Conservation (phyloP, 306 rosid species). For the Acmispon strigosus region DNA sequence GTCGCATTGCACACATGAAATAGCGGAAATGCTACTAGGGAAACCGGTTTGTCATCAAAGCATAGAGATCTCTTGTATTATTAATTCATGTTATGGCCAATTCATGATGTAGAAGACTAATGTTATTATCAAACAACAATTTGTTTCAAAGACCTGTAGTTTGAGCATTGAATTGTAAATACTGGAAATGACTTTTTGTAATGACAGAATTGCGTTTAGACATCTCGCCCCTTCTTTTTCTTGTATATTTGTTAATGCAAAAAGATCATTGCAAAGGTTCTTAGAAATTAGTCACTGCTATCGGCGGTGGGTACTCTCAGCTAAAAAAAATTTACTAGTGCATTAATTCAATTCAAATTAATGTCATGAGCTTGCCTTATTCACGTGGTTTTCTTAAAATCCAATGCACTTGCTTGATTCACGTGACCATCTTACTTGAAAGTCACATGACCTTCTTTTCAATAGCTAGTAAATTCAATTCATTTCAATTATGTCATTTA, state of each 20-base stretch:
- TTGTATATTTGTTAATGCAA: background rate
- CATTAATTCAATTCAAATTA: too few relatives aligned
- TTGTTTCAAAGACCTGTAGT: conserved; percentile 14
- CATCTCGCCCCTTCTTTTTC: background rate
- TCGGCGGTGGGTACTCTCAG: too few relatives aligned
- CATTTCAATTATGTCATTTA: too few relatives aligned
- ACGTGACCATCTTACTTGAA: too few relatives aligned
- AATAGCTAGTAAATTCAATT: too few relatives aligned
- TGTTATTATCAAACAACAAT: conserved; percentile 12
- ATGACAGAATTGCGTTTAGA: conserved; percentile 3
- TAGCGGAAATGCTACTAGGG: conserved; percentile 3
- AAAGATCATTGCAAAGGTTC: background rate
- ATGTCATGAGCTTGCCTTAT: too few relatives aligned
- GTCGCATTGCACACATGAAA: background rate
- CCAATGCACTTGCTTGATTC: too few relatives aligned
- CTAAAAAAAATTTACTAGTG: too few relatives aligned
- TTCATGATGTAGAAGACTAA: conserved; percentile 6
- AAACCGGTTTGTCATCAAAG: background rate
- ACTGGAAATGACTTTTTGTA: background rate
- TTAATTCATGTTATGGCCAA: conserved; percentile 1
- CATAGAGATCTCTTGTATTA: conserved; percentile 18
- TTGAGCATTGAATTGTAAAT: conserved; percentile 30
- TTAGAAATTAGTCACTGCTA: too few relatives aligned
- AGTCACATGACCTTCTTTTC: too few relatives aligned
- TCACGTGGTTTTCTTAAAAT: too few relatives aligned